Conservation (phyloP, 768 basidiomycete species). For the Macrolepiota albuminosa region DNA sequence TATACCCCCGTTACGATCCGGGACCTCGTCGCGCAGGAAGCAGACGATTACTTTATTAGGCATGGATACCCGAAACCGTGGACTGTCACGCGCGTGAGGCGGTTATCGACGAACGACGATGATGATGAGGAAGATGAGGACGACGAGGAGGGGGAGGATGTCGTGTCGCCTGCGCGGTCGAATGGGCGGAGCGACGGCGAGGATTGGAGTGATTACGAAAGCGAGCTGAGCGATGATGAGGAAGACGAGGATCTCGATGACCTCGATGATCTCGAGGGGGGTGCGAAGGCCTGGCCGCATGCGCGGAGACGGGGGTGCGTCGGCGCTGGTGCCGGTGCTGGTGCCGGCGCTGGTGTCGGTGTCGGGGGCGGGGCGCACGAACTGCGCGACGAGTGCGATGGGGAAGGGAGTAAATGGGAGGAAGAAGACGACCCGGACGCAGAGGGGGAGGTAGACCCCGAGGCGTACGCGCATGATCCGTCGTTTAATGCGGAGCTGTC, state of each 20-base stretch:
- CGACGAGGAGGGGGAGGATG: neutral
- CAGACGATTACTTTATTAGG: constrained; percentile 16
- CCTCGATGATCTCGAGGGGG: neutral
- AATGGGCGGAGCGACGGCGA: constrained; percentile 5
- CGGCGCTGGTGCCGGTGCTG: no score
- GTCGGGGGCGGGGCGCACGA: no score
- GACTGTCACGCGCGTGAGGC: neutral
- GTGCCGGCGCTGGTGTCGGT: no score
- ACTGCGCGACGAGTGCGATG: no score
- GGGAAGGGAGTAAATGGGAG: constrained; percentile 10
- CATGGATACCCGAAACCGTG: constrained; percentile 15
- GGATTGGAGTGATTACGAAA: constrained; percentile 22
- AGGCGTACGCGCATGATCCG: constrained; percentile 28
- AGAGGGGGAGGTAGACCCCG: constrained; percentile 29
- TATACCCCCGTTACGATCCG: constrained; percentile 18
- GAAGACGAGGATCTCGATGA: constrained; percentile 8
- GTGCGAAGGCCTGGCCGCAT: neutral
- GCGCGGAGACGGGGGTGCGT: neutral
- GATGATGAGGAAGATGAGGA: neutral
- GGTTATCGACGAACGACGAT: neutral
- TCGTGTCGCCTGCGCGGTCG: neutral
- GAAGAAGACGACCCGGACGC: constrained; percentile 25
- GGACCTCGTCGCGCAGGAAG: constrained; percentile 19
- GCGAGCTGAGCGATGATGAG: constrained; percentile 15
- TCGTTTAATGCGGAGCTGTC: constrained; percentile 34